These are phyloP conservation scores for Cymbopogon flexuosus DNA, from an alignment of 202 grass and related monocot genomes.

Conservation along the genomic window DNA sequence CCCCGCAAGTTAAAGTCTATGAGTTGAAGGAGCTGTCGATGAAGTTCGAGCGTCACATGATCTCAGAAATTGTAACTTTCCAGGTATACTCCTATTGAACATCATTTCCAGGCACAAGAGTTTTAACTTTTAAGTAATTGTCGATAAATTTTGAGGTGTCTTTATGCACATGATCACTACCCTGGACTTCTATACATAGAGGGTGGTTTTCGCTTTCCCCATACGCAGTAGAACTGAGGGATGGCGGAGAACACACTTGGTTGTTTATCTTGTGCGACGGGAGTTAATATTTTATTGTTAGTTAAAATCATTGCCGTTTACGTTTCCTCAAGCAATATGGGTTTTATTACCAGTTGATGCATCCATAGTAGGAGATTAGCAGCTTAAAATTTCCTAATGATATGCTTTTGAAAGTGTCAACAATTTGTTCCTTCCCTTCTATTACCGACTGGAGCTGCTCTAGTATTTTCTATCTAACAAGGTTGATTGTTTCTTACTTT, in stretches of 20 bases:
- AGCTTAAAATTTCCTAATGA: not conserved
- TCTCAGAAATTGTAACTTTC: constrained; percentile 88
- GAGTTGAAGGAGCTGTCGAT: constrained; percentile 80
- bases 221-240: not conserved
- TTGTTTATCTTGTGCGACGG: not conserved
- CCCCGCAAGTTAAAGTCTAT: constrained; percentile 89
- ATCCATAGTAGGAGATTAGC: not conserved
- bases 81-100: constrained; percentile 47
- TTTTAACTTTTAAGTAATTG: not conserved
- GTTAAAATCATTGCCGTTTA: not conserved
- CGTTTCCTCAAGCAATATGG: not conserved
- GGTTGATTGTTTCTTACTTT: not conserved
- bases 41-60: constrained; percentile 91
- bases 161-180: not conserved
- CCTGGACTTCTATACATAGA: not conserved
- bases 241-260: not conserved
- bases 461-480: constrained; percentile 25
- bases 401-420: not conserved
- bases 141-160: not conserved
- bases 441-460: not conserved
- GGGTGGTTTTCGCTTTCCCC: not conserved
- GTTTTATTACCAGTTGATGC: not conserved
- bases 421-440: not conserved
- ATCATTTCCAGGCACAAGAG: not conserved
- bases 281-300: not conserved